These are phyloP conservation scores for Isoetes engelmannii DNA, from an alignment of 83 land plant species.

Conservation along the genomic window DNA sequence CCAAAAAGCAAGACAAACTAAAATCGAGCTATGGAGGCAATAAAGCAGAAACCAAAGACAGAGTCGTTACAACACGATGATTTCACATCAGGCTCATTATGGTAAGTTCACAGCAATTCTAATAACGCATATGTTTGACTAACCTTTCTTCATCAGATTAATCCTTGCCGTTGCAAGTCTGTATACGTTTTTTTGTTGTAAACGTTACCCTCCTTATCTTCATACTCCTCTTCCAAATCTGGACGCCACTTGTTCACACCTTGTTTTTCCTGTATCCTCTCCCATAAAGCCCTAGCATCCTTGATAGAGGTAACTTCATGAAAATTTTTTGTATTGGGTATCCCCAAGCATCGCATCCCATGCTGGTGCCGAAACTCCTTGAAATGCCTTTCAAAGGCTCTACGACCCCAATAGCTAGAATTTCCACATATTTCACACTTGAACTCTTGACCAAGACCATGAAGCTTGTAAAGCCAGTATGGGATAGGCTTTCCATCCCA, in stretches of 20 bases:
- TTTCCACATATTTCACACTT: conserved; percentile 99
- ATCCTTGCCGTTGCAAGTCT: conserved; percentile 94
- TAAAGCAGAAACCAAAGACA: too few relatives aligned
- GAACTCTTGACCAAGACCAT: conserved; percentile 99
- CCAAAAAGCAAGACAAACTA: too few relatives aligned
- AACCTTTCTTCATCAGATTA: conserved; percentile 40
- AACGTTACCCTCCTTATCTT: conserved; percentile 92
- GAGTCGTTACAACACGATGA: too few relatives aligned
- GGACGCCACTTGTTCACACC: conserved; percentile 97
- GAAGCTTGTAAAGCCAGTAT: conserved; percentile 98
- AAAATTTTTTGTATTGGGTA: conserved; percentile 97
- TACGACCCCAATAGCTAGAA: conserved; percentile 97
- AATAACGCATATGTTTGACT: background rate
- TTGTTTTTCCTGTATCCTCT: conserved; percentile 72
- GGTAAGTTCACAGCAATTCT: too few relatives aligned
- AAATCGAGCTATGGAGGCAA: too few relatives aligned
- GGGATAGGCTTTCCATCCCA: conserved; percentile 99
- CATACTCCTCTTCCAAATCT: conserved; percentile 96
- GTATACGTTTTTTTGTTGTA: conserved; percentile 98
- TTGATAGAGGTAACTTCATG: conserved; percentile 95
- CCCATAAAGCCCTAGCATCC: conserved; percentile 30
- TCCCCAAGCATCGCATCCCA: conserved; percentile 96
- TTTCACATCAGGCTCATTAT: too few relatives aligned
- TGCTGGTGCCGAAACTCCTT: conserved; percentile 99
- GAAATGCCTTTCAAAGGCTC: conserved; percentile 96